A percentile compares a stretch with the other conserved stretches of the same genome.
Conservation (phyloP, 1,284 basidiomycete species). For the Tranzscheliella williamsii region DNA sequence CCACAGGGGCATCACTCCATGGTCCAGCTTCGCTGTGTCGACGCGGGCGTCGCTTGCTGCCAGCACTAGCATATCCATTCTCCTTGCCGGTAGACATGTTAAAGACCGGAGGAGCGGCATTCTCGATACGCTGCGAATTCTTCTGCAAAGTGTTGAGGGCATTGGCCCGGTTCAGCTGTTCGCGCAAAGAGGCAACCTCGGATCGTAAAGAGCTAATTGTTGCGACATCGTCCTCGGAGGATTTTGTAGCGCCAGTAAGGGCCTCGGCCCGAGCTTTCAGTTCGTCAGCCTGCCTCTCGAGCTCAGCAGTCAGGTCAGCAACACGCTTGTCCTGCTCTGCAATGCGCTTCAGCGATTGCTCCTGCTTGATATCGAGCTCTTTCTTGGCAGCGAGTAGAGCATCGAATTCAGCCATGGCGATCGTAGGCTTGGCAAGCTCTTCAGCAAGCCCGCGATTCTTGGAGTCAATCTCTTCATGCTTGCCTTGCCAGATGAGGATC, state of each 20-base stretch:
- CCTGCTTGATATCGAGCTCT: slow-evolving; percentile 79
- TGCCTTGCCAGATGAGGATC: slow-evolving; percentile 78
- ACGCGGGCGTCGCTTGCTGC: slow-evolving; percentile 65
- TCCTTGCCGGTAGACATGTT: slow-evolving; percentile 55
- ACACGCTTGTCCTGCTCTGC: slow-evolving; percentile 84
- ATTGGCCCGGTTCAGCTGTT: slow-evolving; percentile 91
- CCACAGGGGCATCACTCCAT: slow-evolving; percentile 69
- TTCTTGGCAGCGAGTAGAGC: slow-evolving; percentile 76
- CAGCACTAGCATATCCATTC: slow-evolving; percentile 32
- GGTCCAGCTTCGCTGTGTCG: slow-evolving; percentile 83
- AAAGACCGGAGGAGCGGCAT: slow-evolving; percentile 51
- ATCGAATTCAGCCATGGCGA: slow-evolving; percentile 75
- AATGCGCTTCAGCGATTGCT: slow-evolving; percentile 75
- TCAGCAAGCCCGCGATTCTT: slow-evolving; percentile 75
- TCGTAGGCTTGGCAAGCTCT: slow-evolving; percentile 74
- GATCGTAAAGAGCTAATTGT: slow-evolving; percentile 85
- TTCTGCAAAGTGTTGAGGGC: slow-evolving; percentile 64
- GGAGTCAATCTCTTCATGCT: slow-evolving; percentile 84
- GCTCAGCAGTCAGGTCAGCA: slow-evolving; percentile 71
- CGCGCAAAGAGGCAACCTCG: slow-evolving; percentile 86
- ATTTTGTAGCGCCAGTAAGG: slow-evolving; percentile 49
- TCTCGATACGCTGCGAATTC: slow-evolving; percentile 58
- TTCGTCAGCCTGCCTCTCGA: slow-evolving; percentile 73
- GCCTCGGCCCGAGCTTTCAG: slow-evolving; percentile 71
- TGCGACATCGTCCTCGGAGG: slow-evolving; percentile 73